phyloP scores from a whole-genome alignment of 2,329 filamentous ascomycete species.

The Sclerotinia borealis region DNA sequence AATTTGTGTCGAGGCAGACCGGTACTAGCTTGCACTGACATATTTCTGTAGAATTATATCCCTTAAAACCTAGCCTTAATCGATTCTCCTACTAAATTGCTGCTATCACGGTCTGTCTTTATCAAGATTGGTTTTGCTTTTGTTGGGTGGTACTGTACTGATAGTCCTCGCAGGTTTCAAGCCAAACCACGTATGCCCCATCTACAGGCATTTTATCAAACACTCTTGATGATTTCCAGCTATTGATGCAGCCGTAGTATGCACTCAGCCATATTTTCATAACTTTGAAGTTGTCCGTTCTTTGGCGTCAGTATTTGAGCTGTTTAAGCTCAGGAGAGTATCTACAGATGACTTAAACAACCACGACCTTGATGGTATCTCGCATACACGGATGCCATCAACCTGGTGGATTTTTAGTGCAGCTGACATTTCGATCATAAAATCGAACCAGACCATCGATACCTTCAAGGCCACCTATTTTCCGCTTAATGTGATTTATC shows the following conservation, averaged over 20 bases:
- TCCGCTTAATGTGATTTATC: conserved; percentile 26
- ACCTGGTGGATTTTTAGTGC: conserved; percentile 24
- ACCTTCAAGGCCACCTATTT: conserved; percentile 16
- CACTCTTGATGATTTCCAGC: conserved; percentile 45
- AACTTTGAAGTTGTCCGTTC: conserved; percentile 57
- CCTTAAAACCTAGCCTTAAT: conserved; percentile 33
- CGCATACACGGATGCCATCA: background rate
- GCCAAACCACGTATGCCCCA: conserved; percentile 55
- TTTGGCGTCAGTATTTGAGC: conserved; percentile 45
- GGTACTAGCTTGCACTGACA: background rate
- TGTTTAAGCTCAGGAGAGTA: too few relatives aligned
- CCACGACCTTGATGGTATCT: background rate
- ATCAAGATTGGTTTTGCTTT: background rate
- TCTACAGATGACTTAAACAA: background rate
- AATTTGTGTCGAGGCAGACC: background rate
- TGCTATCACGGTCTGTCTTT: conserved; percentile 32
- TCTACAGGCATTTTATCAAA: conserved; percentile 57
- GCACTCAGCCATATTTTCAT: conserved; percentile 55
- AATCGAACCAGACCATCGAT: conserved; percentile 36
- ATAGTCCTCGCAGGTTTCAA: conserved; percentile 28
- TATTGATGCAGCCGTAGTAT: conserved; percentile 52
- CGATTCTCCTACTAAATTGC: conserved; percentile 45
- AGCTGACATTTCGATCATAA: conserved; percentile 39
- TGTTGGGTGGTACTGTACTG: background rate
- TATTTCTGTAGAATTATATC: conserved; percentile 29